phyloP scores from a whole-genome alignment of 306 rosid genomes.

The Trifolium pratense region DNA sequence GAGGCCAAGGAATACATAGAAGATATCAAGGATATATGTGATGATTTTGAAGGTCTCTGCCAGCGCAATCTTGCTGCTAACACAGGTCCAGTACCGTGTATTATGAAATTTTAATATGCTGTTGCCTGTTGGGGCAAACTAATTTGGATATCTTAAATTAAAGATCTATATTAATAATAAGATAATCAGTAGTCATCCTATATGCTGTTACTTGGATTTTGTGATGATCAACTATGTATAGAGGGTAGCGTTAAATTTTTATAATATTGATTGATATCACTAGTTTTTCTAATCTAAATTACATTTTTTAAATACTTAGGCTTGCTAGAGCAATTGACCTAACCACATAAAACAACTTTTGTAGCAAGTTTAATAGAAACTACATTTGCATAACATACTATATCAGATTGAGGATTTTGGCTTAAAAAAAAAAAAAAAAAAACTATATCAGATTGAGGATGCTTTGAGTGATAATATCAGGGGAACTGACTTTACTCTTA shows the following conservation, averaged over 20 bases:
- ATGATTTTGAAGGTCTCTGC: constrained; percentile 92
- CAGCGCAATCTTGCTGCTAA: constrained; percentile 95
- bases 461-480: constrained; percentile 2
- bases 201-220: constrained; percentile 27
- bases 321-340: background rate
- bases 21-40: constrained; percentile 89
- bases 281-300: background rate
- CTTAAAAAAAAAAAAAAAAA: no score
- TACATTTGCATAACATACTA: constrained; percentile 3
- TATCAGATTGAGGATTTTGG: constrained; percentile 11
- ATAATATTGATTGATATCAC: constrained; percentile 17
- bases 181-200: constrained; percentile 7
- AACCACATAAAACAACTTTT: constrained; percentile 6
- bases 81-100: constrained; percentile 40
- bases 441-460: constrained; percentile 1
- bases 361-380: constrained; percentile 20
- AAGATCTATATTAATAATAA: background rate
- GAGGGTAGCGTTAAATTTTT: background rate
- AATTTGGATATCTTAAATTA: constrained; percentile 12
- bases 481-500: constrained; percentile 42
- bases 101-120: constrained; percentile 34
- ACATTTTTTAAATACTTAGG: background rate
- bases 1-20: constrained; percentile 94
- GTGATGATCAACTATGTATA: constrained; percentile 9
- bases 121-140: constrained; percentile 26